Evolutionary conservation across 2,329 filamentous ascomycete species (phyloP), one percentile per base, ranked within the genome.

Genomic region (Dryadomyces quercus-mongolicae): DNA sequence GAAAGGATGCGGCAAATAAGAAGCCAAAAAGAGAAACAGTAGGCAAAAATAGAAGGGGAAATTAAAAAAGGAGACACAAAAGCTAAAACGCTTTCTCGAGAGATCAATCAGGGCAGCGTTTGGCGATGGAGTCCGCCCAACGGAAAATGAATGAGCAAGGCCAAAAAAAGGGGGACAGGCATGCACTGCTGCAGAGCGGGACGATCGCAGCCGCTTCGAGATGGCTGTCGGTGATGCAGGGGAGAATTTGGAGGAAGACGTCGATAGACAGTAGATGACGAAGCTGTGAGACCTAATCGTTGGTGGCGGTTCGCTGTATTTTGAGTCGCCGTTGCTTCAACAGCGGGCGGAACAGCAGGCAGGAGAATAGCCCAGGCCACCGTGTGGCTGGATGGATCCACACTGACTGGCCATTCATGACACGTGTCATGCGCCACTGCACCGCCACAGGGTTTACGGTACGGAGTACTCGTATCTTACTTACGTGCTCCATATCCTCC

Each of bases 191-290:
- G 50, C 38, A 20, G 2, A 47, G 31, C 15, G 51, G 18, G 51
- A 47, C 34, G 20, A 16, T 38, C 43, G 51, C 31, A 40, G 31
- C 25, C 51, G 43, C n/a, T 13, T 38, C 43, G n/a, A 25, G 42
- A 9, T n/a, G 8, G 42, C 10, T 9, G 36, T 40, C 36, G 36
- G 36, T 16, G 36, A 40, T 40, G 15, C 36, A 40, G 42, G 18
- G 18, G 18, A 44, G n/a, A 44, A 10, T 4, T 16, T 8, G 34
- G 12, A 21, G 51, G 25, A 53, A 31, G 43, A 47, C 52, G 49
- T 38, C 12, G 40, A 50, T 40, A 20, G 22, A 38, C 2, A 45
- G 38, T 22, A 53, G 56, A 60, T 60, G 58, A 57, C 58, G 58
- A 60, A 58, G 57, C 58, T 57, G 46, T 45, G 18, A 46, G 18